A percentile compares a stretch with the other conserved stretches of the same genome.
These are phyloP conservation scores for Rhodotorula mucilaginosa DNA, from an alignment of 1,284 basidiomycete species.

Conservation along the genomic window DNA sequence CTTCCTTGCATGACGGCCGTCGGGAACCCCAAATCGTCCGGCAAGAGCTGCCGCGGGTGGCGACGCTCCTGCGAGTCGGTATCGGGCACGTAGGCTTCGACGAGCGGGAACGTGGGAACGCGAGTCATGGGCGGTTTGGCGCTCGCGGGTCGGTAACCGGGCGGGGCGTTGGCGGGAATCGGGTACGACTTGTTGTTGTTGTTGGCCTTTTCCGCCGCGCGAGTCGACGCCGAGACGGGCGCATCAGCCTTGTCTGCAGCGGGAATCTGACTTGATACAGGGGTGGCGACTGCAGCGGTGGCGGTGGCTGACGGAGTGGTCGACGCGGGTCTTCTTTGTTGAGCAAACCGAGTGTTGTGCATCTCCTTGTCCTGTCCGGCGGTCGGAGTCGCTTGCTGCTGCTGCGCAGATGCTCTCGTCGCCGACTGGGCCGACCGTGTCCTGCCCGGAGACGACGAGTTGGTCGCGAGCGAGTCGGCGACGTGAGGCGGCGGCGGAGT, in stretches of 20 bases:
- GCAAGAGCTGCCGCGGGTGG: slow-evolving; percentile 35
- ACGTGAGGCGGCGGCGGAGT: not conserved
- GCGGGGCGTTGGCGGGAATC: slow-evolving; percentile 8
- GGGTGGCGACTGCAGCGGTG: not conserved
- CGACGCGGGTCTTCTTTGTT: not conserved
- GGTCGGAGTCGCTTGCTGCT: not conserved
- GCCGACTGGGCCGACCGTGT: not conserved
- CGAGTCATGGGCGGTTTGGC: slow-evolving; percentile 19
- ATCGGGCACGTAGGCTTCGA: slow-evolving; percentile 34
- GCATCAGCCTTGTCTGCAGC: not conserved
- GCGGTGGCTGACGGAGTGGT: not conserved
- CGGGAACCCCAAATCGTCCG: slow-evolving; percentile 34
- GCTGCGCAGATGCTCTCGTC: not conserved
- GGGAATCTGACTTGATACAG: not conserved
- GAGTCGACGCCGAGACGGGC: not conserved
- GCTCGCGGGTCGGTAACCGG: slow-evolving; percentile 13
- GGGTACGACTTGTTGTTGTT: not conserved
- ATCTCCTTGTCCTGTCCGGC: not conserved
- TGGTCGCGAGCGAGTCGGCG: not conserved
- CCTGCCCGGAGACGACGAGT: not conserved
- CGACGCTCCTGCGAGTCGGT: slow-evolving; percentile 16
- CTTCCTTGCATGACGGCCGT: slow-evolving; percentile 19
- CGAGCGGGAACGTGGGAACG: slow-evolving; percentile 35
- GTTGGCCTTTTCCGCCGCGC: not conserved
- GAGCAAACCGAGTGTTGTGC: slow-evolving; percentile 11